Conservation (phyloP, 2,329 filamentous ascomycete species). For the Paraphoma sp. region DNA sequence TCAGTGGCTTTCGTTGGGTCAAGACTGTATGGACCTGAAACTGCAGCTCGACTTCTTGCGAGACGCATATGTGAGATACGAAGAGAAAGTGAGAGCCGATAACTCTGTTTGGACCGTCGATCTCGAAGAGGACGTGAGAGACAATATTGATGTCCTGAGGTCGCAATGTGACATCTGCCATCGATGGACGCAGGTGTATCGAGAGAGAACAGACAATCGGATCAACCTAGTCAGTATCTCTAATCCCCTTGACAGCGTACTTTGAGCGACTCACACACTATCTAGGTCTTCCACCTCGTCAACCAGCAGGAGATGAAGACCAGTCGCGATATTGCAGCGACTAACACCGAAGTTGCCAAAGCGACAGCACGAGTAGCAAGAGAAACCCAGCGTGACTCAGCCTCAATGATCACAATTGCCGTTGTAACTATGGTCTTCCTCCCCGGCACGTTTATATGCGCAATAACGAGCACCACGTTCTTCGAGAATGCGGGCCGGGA, state of each 20-base stretch:
- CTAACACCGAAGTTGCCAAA: conserved; percentile 17
- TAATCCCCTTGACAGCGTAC: no score
- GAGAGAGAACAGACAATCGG: conserved; percentile 25
- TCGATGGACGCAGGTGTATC: conserved; percentile 26
- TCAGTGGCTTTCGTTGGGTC: conserved; percentile 28
- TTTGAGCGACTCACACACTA: background rate
- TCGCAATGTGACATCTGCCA: conserved; percentile 24
- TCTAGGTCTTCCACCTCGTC: conserved; percentile 28
- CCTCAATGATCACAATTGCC: conserved; percentile 36
- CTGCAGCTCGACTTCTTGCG: conserved; percentile 24
- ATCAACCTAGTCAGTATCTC: conserved; percentile 25
- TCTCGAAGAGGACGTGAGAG: conserved; percentile 9
- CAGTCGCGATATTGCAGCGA: conserved; percentile 23
- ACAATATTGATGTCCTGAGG: conserved; percentile 23
- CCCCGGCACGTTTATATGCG: conserved; percentile 28
- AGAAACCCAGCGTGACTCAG: conserved; percentile 29
- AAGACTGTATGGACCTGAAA: conserved; percentile 24
- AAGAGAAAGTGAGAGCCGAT: background rate
- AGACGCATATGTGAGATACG: conserved; percentile 11
- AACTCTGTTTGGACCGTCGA: background rate
- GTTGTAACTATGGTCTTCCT: conserved; percentile 34
- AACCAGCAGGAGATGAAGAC: conserved; percentile 23
- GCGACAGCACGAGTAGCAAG: conserved; percentile 8
- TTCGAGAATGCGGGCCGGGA: conserved; percentile 19
- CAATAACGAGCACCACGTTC: conserved; percentile 23